A percentile compares a stretch with the other conserved stretches of the same genome.
Evolutionary conservation across 257 asterid species (phyloP).

Genomic region (Ajuga chamaepitys): DNA sequence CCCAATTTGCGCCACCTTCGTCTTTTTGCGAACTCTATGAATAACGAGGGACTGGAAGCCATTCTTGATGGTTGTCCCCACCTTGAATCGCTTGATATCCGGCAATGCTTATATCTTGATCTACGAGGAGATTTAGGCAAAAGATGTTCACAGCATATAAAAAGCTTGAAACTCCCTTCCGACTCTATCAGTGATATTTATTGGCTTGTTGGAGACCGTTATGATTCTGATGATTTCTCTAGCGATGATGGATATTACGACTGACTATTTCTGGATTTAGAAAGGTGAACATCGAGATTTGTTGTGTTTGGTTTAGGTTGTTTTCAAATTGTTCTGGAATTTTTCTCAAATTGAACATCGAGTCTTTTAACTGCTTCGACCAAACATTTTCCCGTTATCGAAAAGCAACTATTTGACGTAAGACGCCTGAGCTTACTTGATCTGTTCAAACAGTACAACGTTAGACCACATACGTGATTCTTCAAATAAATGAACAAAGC

Average conservation of each 20-base stretch:
- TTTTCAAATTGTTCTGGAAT: too few relatives aligned
- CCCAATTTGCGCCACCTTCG: slow-evolving; percentile 32
- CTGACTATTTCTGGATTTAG: background rate
- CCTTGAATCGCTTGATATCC: slow-evolving; percentile 6
- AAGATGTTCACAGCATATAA: slow-evolving; percentile 27
- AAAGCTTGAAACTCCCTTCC: slow-evolving; percentile 10
- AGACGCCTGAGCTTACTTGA: slow-evolving; percentile 31
- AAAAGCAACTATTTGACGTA: slow-evolving; percentile 12
- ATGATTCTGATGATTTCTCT: too few relatives aligned
- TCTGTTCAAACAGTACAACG: slow-evolving; percentile 27
- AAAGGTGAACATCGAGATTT: too few relatives aligned
- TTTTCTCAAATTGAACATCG: too few relatives aligned
- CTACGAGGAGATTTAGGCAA: slow-evolving; percentile 29
- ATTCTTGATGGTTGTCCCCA: slow-evolving; percentile 29
- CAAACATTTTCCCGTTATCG: background rate
- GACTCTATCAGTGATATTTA: background rate
- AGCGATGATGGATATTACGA: too few relatives aligned
- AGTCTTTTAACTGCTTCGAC: slow-evolving; percentile 22
- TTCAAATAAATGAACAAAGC: too few relatives aligned
- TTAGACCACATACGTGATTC: background rate
- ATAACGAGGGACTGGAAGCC: slow-evolving; percentile 22
- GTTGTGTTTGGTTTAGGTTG: too few relatives aligned
- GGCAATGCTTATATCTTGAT: slow-evolving; percentile 21
- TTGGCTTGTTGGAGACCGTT: too few relatives aligned
- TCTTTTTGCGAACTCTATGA: slow-evolving; percentile 7